Evolutionary conservation across 257 asterid species (phyloP).

Genomic region (Asclepias syriaca): DNA sequence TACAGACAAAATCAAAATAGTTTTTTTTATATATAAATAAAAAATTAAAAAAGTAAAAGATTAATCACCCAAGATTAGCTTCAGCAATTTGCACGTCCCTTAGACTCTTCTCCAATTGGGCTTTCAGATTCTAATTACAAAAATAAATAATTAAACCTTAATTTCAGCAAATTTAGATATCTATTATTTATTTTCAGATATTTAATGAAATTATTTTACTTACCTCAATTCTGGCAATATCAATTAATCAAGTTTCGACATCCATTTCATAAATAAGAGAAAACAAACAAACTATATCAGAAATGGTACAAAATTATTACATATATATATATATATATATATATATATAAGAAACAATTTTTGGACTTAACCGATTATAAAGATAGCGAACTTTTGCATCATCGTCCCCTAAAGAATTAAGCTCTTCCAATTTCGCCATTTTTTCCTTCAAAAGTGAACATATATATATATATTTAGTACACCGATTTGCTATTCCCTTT

Average conservation of each 20-base stretch:
- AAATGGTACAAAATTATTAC: neutral
- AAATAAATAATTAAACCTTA: neutral
- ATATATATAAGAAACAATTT: neutral
- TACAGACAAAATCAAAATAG: too few species aligned
- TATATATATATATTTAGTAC: neutral
- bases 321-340: too few species aligned
- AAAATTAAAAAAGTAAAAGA: too few species aligned
- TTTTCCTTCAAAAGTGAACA: slow-evolving; percentile 35
- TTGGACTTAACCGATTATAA: slow-evolving; percentile 39
- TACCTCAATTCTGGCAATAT: slow-evolving; percentile 3
- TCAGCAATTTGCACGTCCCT: slow-evolving; percentile 39
- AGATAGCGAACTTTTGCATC: slow-evolving; percentile 43
- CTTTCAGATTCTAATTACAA: slow-evolving; percentile 40
- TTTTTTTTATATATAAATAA: too few species aligned
- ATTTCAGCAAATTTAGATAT: neutral
- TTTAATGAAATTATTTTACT: neutral
- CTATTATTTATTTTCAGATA: neutral
- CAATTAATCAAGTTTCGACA: neutral
- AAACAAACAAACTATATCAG: neutral
- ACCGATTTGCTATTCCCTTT: neutral
- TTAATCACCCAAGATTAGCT: slow-evolving; percentile 48
- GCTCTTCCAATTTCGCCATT: slow-evolving; percentile 36
- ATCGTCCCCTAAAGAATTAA: slow-evolving; percentile 38
- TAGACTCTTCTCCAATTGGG: slow-evolving; percentile 37
- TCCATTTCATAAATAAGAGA: neutral